Evolutionary conservation across 2,329 filamentous ascomycete species (phyloP).

Genomic region (Verticillium nubilum): DNA sequence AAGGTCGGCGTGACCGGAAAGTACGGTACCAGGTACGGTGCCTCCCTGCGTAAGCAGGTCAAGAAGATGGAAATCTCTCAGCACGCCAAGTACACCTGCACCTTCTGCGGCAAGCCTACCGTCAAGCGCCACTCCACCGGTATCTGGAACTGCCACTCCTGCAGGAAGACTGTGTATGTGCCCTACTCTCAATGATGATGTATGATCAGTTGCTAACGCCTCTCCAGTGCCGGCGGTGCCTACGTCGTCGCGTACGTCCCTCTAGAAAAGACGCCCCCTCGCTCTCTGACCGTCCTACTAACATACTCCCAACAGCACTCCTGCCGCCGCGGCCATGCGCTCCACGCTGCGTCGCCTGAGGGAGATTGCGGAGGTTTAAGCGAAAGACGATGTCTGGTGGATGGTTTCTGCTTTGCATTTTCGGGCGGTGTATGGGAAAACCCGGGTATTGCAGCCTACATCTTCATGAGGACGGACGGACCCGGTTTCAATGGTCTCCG

Average conservation of each 20-base stretch:
- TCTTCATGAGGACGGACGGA: slow-evolving; percentile 28
- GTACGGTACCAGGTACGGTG: slow-evolving; percentile 98
- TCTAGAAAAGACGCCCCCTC: not conserved
- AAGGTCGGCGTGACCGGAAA: slow-evolving; percentile 97
- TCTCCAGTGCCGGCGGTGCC: slow-evolving; percentile 70
- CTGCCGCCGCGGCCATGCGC: slow-evolving; percentile 87
- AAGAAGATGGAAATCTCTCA: slow-evolving; percentile 99
- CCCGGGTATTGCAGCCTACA: slow-evolving; percentile 36
- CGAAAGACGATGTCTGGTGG: slow-evolving; percentile 19
- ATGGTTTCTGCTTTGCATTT: slow-evolving; percentile 38
- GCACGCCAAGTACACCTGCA: slow-evolving; percentile 95
- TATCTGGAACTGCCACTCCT: slow-evolving; percentile 95
- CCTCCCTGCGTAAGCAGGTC: slow-evolving; percentile 89
- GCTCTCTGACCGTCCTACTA: slow-evolving; percentile 16
- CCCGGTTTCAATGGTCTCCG: slow-evolving; percentile 25
- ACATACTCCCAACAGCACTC: slow-evolving; percentile 57
- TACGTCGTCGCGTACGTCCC: slow-evolving; percentile 90
- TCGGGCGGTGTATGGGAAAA: slow-evolving; percentile 39
- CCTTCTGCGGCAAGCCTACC: slow-evolving; percentile 96
- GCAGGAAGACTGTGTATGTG: slow-evolving; percentile 75
- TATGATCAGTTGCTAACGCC: slow-evolving; percentile 5
- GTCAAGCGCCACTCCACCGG: slow-evolving; percentile 88
- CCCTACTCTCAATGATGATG: not conserved
- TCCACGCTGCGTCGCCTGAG: slow-evolving; percentile 95
- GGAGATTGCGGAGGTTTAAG: slow-evolving; percentile 94